A percentile compares a stretch with the other conserved stretches of the same genome.
These are phyloP conservation scores for Fragaria nilgerrensis DNA, from an alignment of 306 rosid genomes.

Conservation along the genomic window DNA sequence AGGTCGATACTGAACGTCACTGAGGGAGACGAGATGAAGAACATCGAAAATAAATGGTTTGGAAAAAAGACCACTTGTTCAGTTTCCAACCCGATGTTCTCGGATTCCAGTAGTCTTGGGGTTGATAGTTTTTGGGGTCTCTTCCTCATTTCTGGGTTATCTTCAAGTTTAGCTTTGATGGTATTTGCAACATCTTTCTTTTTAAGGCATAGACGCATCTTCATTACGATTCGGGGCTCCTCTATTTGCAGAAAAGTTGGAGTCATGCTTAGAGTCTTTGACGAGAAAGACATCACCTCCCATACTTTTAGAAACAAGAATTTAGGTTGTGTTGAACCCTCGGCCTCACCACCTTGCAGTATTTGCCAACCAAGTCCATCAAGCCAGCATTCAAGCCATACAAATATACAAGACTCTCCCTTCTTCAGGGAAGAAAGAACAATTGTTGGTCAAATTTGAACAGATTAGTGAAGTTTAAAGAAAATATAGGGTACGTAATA, in stretches of 20 bases:
- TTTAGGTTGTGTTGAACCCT: not conserved
- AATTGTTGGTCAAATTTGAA: not conserved
- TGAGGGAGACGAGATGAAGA: slow-evolving; percentile 55
- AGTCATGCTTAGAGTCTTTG: slow-evolving; percentile 22
- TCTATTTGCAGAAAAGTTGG: slow-evolving; percentile 39
- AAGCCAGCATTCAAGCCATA: not conserved
- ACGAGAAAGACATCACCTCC: slow-evolving; percentile 27
- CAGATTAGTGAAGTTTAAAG: too few species aligned
- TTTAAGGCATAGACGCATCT: slow-evolving; percentile 33
- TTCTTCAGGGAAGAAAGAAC: not conserved
- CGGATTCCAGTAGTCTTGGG: slow-evolving; percentile 42
- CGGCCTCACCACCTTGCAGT: not conserved
- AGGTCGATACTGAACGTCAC: slow-evolving; percentile 56
- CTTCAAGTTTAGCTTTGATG: slow-evolving; percentile 37
- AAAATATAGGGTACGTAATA: not conserved
- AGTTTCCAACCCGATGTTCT: slow-evolving; percentile 26
- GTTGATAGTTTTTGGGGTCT: slow-evolving; percentile 67
- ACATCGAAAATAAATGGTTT: slow-evolving; percentile 59
- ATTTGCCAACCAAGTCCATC: not conserved
- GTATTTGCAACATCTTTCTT: slow-evolving; percentile 35
- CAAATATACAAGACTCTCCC: not conserved
- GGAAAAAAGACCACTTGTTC: slow-evolving; percentile 20
- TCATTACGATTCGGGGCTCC: slow-evolving; percentile 21
- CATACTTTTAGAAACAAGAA: slow-evolving; percentile 17
- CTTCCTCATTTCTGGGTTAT: slow-evolving; percentile 44